Base-by-base conservation (phyloP, 495 filamentous ascomycete species). In the Penicillium pulvis region DNA sequence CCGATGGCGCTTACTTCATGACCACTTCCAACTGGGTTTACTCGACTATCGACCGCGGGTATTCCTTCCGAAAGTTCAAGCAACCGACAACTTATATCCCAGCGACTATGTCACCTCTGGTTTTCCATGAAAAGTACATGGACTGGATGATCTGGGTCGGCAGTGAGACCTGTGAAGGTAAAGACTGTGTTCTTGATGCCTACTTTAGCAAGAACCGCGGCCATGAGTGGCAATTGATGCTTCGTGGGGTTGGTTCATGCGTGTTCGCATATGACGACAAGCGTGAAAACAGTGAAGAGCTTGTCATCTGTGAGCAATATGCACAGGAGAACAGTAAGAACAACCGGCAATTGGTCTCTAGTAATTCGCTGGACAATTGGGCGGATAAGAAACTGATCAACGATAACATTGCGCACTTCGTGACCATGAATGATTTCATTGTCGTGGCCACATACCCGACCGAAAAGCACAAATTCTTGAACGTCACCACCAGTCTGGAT, bases 71-170 rank as follows among this genome's bases (percentile, higher is more conserved):
- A 55, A 70, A 70, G 19, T 95, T 96, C 71, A 72, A 89, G 45
- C 81, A 87, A 3, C 85, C 83, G 6, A 70, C 65, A 20, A 48
- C 52, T 17, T 65, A 59, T 6, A 76, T 56, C 20, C 42, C 54
- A 16, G 26, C 10, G 26, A 28, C 78, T 30, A 62, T 81, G 4
- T 79, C 80, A 28, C 77, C 89, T 6, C 65, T 92, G 55, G 71
- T 77, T 41, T 98, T 98, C 74, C 94, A 99, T 63, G 88, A 90
- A 8, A 82, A 85, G 51, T 80, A 90, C 58, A 84, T 80, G 60
- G 86, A 96, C 62, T 97, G 91, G 88, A 70, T 97, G 35, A 89
- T 99, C 57, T 99, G 92, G 93, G 88, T 85, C 42, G 93, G 93
- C 36, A 78, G 83, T 47, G 79, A 80, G 45, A 80, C 86, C 48